Conservation (phyloP, 2,329 filamentous ascomycete genomes). For the Simplicillium sp. region DNA sequence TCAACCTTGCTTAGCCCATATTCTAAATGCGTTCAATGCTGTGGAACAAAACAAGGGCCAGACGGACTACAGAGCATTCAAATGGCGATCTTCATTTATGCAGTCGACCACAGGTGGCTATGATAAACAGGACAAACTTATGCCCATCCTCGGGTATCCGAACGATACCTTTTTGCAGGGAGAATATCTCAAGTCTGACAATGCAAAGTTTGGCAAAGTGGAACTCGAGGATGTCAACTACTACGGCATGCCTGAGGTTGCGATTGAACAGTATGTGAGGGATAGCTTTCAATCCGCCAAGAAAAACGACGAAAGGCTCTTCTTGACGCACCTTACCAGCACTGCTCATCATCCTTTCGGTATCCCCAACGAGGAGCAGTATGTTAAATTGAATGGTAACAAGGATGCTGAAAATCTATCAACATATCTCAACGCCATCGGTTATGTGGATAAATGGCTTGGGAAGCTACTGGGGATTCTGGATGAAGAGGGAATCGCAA, state of each 20-base stretch:
- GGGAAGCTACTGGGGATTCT: slow-evolving; percentile 18
- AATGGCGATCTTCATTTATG: slow-evolving; percentile 22
- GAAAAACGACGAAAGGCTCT: slow-evolving; percentile 20
- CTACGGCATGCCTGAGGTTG: slow-evolving; percentile 21
- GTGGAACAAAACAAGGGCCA: slow-evolving; percentile 8
- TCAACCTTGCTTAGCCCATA: slow-evolving; percentile 32
- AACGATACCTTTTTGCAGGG: slow-evolving; percentile 14
- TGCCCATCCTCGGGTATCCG: slow-evolving; percentile 19
- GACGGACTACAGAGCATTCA: slow-evolving; percentile 13
- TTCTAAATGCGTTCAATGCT: slow-evolving; percentile 22
- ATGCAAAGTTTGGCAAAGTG: slow-evolving; percentile 18
- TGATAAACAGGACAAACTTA: slow-evolving; percentile 22
- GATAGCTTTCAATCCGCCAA: slow-evolving; percentile 20
- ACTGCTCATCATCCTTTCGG: slow-evolving; percentile 23
- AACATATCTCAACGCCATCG: slow-evolving; percentile 21
- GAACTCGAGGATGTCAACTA: slow-evolving; percentile 22
- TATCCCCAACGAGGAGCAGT: slow-evolving; percentile 16
- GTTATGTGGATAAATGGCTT: slow-evolving; percentile 22
- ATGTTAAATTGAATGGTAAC: slow-evolving; percentile 15
- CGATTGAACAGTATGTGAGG: slow-evolving; percentile 20
- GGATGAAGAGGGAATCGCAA: slow-evolving; percentile 19
- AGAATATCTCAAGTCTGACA: slow-evolving; percentile 18
- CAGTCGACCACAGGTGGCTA: slow-evolving; percentile 22
- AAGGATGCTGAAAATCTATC: slow-evolving; percentile 19
- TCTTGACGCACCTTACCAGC: slow-evolving; percentile 24